A percentile compares a stretch with the other conserved stretches of the same genome.
Evolutionary conservation across 108 stramenopile species (phyloP).

Genomic region (Stephanodiscus minutulus): DNA sequence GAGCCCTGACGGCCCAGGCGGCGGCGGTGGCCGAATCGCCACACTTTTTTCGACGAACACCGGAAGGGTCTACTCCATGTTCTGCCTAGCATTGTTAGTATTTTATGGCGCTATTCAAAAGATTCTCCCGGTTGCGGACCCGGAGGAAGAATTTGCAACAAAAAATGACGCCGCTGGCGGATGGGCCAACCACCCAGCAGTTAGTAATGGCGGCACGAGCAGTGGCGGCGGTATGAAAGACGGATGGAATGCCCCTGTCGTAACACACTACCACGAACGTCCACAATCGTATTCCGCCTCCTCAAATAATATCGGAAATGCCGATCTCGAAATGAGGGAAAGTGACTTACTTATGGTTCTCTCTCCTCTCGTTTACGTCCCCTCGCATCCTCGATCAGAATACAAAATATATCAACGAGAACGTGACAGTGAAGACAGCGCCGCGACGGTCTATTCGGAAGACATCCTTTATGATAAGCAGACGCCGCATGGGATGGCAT

Average conservation of each 20-base stretch:
- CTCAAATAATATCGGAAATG: background rate
- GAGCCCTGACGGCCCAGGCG: conserved; percentile 17
- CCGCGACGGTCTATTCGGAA: conserved; percentile 2
- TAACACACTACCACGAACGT: conserved; percentile 2
- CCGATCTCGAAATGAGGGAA: conserved; percentile 9
- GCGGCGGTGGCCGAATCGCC: background rate
- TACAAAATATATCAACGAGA: conserved; percentile 35
- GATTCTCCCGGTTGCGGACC: background rate
- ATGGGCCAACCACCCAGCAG: conserved; percentile 33
- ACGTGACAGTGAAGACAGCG: background rate
- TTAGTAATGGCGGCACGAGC: background rate
- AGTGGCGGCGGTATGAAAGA: background rate
- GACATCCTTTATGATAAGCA: conserved; percentile 32
- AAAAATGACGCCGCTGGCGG: conserved; percentile 39
- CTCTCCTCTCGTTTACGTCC: conserved; percentile 24
- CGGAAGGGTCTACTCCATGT: conserved; percentile 23
- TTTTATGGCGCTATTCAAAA: conserved; percentile 13
- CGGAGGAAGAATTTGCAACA: background rate
- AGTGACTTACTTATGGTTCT: conserved; percentile 24
- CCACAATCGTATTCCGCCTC: background rate
- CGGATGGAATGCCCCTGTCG: background rate
- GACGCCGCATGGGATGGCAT: conserved; percentile 49
- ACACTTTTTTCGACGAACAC: conserved; percentile 7
- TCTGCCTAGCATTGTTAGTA: conserved; percentile 31
- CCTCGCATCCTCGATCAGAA: conserved; percentile 28